Percentiles rank a stretch among this genome's conserved stretches.
These are phyloP conservation scores for Dioszegia hungarica DNA, from an alignment of 768 basidiomycete genomes.

Conservation along the genomic window DNA sequence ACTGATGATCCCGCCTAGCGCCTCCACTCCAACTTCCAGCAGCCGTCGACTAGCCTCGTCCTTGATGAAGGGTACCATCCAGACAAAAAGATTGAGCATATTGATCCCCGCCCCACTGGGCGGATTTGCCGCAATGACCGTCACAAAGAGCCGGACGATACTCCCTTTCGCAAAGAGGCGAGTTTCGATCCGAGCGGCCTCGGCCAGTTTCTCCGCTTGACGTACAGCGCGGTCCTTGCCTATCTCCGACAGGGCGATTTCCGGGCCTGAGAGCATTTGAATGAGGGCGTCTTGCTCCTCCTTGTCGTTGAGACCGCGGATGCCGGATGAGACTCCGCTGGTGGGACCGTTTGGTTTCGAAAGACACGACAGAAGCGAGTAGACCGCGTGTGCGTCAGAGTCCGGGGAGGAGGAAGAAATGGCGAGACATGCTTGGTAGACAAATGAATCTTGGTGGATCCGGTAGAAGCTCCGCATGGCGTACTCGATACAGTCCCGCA, in stretches of 20 bases:
- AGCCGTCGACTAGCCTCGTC: slow-evolving; percentile 16
- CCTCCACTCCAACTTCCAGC: slow-evolving; percentile 28
- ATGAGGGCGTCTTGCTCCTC: slow-evolving; percentile 36
- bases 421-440: slow-evolving; percentile 31
- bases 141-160: slow-evolving; percentile 35
- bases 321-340: slow-evolving; percentile 30
- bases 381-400: slow-evolving; percentile 20
- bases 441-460: slow-evolving; percentile 36
- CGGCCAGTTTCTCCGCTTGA: slow-evolving; percentile 25
- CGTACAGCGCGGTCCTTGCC: slow-evolving; percentile 25
- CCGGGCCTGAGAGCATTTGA: slow-evolving; percentile 36
- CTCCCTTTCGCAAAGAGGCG: slow-evolving; percentile 27
- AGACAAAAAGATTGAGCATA: slow-evolving; percentile 24
- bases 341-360: slow-evolving; percentile 10
- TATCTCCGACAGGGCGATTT: slow-evolving; percentile 33
- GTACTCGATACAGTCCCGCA: slow-evolving; percentile 36
- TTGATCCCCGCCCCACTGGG: slow-evolving; percentile 13
- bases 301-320: slow-evolving; percentile 29
- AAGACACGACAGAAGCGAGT: slow-evolving; percentile 23
- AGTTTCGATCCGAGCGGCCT: slow-evolving; percentile 18
- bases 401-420: slow-evolving; percentile 14
- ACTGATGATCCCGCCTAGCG: slow-evolving; percentile 25
- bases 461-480: slow-evolving; percentile 32
- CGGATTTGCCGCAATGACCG: slow-evolving; percentile 42
- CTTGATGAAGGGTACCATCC: slow-evolving; percentile 22